Conservation (phyloP, 169 alveolate genomes). For the Plasmodium gonderi region DNA sequence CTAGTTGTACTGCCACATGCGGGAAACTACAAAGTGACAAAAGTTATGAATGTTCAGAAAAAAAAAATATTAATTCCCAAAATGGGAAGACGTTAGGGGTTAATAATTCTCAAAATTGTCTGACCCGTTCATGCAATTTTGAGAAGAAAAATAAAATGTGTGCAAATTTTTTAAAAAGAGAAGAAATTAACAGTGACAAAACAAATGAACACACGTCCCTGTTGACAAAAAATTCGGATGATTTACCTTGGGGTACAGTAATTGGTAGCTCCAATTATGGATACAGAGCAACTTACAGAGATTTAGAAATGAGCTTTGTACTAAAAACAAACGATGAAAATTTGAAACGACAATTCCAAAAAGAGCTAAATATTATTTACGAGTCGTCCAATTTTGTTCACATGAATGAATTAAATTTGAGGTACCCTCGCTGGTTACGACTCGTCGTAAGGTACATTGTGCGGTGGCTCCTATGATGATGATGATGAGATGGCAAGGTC, state of each 20-base stretch:
- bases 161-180: conserved; percentile 42
- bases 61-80: background rate
- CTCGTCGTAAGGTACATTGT: conserved; percentile 17
- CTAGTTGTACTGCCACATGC: background rate
- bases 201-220: background rate
- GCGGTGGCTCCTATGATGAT: conserved; percentile 54
- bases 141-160: conserved; percentile 74
- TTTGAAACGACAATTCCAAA: conserved; percentile 74
- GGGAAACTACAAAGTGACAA: background rate
- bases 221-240: background rate
- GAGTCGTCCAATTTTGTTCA: conserved; percentile 77
- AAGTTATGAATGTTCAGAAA: conserved; percentile 30
- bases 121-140: conserved; percentile 81
- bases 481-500: background rate
- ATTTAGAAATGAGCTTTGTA: conserved; percentile 81
- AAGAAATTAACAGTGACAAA: conserved; percentile 57
- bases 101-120: conserved; percentile 76
- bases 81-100: conserved; percentile 32
- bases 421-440: conserved; percentile 44
- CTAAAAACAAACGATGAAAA: conserved; percentile 81
- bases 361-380: conserved; percentile 78
- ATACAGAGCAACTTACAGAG: conserved; percentile 80
- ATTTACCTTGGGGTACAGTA: conserved; percentile 81
- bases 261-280: conserved; percentile 87
- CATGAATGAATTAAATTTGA: conserved; percentile 43